phyloP scores from a whole-genome alignment of 768 basidiomycete species.

The Leccinum disarticulatum region DNA sequence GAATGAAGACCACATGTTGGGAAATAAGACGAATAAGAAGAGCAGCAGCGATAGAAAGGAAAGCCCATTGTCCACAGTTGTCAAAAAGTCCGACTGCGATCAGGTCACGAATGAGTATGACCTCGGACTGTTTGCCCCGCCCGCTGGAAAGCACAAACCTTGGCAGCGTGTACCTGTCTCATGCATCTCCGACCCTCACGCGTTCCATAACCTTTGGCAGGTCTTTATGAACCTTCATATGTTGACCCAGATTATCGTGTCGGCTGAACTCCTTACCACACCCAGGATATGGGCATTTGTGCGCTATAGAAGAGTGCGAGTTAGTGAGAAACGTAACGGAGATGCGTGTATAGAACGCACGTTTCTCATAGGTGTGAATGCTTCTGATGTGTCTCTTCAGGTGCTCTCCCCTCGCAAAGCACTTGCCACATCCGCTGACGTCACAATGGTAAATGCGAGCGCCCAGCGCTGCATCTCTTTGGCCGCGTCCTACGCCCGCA shows the following conservation, averaged over 20 bases:
- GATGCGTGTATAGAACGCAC: slow-evolving; percentile 44
- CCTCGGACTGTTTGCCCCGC: slow-evolving; percentile 22
- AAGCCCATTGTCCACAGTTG: slow-evolving; percentile 24
- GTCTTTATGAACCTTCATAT: slow-evolving; percentile 76
- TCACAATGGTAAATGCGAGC: slow-evolving; percentile 68
- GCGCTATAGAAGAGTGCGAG: slow-evolving; percentile 48
- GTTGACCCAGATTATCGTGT: slow-evolving; percentile 86
- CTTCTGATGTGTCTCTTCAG: slow-evolving; percentile 85
- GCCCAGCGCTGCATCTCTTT: slow-evolving; percentile 38
- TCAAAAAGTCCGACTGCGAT: slow-evolving; percentile 30
- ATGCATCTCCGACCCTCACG: slow-evolving; percentile 22
- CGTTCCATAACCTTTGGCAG: slow-evolving; percentile 30
- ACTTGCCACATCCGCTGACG: slow-evolving; percentile 83
- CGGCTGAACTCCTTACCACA: slow-evolving; percentile 85
- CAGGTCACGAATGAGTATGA: slow-evolving; percentile 18
- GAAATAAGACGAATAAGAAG: slow-evolving; percentile 27
- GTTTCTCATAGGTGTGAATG: slow-evolving; percentile 92
- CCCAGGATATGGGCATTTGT: slow-evolving; percentile 74
- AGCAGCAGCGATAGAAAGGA: slow-evolving; percentile 19
- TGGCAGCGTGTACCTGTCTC: slow-evolving; percentile 11
- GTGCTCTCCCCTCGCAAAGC: slow-evolving; percentile 87
- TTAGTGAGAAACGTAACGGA: slow-evolving; percentile 10
- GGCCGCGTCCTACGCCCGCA: slow-evolving; percentile 27
- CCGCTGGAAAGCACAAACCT: slow-evolving; percentile 15
- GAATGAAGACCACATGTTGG: slow-evolving; percentile 26